Conservation (phyloP, 768 basidiomycete genomes). For the Phaffia australis region DNA sequence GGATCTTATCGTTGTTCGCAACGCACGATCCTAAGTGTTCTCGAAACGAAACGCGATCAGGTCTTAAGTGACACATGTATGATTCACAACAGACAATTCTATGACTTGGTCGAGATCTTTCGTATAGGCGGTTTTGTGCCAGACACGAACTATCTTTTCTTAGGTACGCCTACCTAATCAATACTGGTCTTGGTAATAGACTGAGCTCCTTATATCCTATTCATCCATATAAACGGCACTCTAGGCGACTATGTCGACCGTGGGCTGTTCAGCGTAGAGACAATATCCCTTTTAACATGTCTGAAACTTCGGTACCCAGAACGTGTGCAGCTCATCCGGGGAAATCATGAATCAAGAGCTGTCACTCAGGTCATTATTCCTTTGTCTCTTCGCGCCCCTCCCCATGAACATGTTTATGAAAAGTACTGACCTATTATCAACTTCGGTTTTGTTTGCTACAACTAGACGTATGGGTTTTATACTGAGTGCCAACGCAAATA, state of each 20-base stretch:
- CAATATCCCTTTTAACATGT: slow-evolving; percentile 91
- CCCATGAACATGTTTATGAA: not conserved
- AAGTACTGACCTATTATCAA: no score
- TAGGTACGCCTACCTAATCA: slow-evolving; percentile 52
- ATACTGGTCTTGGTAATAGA: not conserved
- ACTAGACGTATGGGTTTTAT: slow-evolving; percentile 97
- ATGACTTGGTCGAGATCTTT: slow-evolving; percentile 98
- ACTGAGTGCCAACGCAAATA: slow-evolving; percentile 97
- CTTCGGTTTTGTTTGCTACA: slow-evolving; percentile 33
- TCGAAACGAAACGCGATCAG: not conserved
- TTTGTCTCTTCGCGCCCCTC: not conserved
- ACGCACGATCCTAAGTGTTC: not conserved
- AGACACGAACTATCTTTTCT: slow-evolving; percentile 93
- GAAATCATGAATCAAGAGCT: slow-evolving; percentile 94
- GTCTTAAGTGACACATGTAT: not conserved
- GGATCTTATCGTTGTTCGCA: not conserved
- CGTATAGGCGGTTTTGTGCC: slow-evolving; percentile 96
- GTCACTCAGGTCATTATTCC: slow-evolving; percentile 79
- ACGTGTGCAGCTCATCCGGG: slow-evolving; percentile 88
- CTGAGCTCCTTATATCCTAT: slow-evolving; percentile 1
- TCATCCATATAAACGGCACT: slow-evolving; percentile 16
- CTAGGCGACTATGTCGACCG: slow-evolving; percentile 97
- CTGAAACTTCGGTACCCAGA: slow-evolving; percentile 95
- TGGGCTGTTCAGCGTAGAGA: slow-evolving; percentile 95
- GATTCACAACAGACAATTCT: slow-evolving; percentile 72